These are phyloP conservation scores for Neospora caninum DNA, from an alignment of 169 alveolate species.

Conservation along the genomic window DNA sequence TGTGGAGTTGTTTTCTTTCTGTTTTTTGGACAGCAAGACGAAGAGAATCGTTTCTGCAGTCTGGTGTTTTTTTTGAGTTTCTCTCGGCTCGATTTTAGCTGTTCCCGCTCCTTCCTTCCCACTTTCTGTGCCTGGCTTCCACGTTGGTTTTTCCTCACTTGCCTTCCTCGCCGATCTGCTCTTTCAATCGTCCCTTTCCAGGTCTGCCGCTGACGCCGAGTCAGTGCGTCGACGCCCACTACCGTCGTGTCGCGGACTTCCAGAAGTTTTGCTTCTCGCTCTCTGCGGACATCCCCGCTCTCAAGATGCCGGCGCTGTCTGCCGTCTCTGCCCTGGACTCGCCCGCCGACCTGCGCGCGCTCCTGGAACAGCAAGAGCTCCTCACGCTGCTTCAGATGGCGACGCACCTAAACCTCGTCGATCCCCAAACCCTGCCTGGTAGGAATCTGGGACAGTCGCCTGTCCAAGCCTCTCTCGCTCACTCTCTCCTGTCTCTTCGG, in stretches of 20 bases:
- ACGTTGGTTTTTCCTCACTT: too few species aligned
- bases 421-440: constrained; percentile 42
- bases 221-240: constrained; percentile 38
- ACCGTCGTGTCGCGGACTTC: constrained; percentile 31
- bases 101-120: too few species aligned
- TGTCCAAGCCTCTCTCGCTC: too few species aligned
- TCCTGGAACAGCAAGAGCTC: constrained; percentile 58
- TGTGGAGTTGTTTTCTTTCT: not conserved
- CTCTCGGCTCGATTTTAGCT: too few species aligned
- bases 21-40: not conserved
- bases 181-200: not conserved
- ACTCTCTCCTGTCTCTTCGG: too few species aligned
- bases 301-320: constrained; percentile 33
- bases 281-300: not conserved
- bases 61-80: too few species aligned
- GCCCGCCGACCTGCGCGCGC: constrained; percentile 34
- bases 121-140: too few species aligned
- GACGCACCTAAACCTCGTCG: constrained; percentile 39
- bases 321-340: constrained; percentile 38
- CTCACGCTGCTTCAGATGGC: constrained; percentile 49
- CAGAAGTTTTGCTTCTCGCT: constrained; percentile 50
- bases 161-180: not conserved
- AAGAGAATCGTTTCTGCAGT: too few species aligned
- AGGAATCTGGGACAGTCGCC: not conserved
- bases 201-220: constrained; percentile 39